Evolutionary conservation across 495 filamentous ascomycete genomes (phyloP), one percentile per base, ranked within the genome.

Genomic region (Hapsidospora chrysogenum): DNA sequence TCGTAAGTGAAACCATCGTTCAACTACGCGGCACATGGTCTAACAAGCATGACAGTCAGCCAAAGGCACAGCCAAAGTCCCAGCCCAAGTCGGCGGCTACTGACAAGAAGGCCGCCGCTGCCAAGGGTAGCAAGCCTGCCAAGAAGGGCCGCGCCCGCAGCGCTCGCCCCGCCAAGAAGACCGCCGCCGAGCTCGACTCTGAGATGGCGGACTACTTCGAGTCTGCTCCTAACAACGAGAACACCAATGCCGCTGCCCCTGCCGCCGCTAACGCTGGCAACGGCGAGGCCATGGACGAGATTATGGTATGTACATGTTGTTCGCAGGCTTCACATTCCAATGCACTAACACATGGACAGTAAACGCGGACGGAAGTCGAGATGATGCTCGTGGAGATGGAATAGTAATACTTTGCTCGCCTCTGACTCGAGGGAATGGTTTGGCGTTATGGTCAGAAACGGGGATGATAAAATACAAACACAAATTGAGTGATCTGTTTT

Each of bases 171-270:
- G 55, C 66, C n/a, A 92, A 92, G 74, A 93, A 92, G 74, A 85
- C 82, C 9, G 71, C 74, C 2, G 85, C 92, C 51, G 84, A 95
- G 60, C 66, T 95, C 9, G 86, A 95, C 52, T 81, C 80, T 6
- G 86, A 95, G 47, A 93, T 95, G 86, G 69, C 70, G 5, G 86
- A 95, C 46, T 94, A 93, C 59, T 92, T 87, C 45, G 71, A 61
- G 3, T 48, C 56, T 17, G 52, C 29, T 16, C 42, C 47, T 26
- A 53, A 47, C 20, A 63, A 62, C 28, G 57, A 63, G 27, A 52
- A 54, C 17, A 66, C 62, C 35, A 60, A 57, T 7, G 41, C 46
- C 23, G 59, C 46, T 28, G 55, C 44, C 8, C 35, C 47, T 31
- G 43, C 44, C 27, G 50, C 47, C 14, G 59, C 46, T 31, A 54